Percentiles rank a stretch among this genome's conserved stretches.
phyloP scores from a whole-genome alignment of 2,329 filamentous ascomycete species.

The Xylariaceae sp. region DNA sequence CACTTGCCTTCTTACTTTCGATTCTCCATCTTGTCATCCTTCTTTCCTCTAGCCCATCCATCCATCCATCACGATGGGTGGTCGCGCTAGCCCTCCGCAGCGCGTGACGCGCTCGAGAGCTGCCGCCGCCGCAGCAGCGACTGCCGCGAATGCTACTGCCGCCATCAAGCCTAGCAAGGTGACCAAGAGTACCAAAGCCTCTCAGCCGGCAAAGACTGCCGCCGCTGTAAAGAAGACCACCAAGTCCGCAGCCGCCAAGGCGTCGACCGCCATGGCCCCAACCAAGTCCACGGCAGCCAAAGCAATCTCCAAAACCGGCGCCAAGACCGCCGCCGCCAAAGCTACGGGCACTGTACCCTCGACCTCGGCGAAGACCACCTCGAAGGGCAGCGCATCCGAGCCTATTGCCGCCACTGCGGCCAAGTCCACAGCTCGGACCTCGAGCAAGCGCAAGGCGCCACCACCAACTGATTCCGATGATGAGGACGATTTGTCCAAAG shows the following conservation, averaged over 20 bases:
- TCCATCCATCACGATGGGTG: constrained; percentile 42
- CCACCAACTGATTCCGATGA: constrained; percentile 44
- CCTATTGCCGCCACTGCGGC: not conserved
- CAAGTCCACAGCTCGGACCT: not conserved
- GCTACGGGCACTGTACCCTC: constrained; percentile 27
- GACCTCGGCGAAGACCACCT: constrained; percentile 2
- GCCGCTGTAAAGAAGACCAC: constrained; percentile 1
- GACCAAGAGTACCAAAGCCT: constrained; percentile 30
- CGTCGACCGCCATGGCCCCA: not conserved
- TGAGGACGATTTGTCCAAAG: constrained; percentile 37
- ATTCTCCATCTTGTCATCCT: not conserved
- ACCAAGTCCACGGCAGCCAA: constrained; percentile 18
- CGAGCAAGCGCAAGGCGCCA: constrained; percentile 49
- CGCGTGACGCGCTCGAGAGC: constrained; percentile 51
- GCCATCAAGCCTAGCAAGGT: constrained; percentile 29
- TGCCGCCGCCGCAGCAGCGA: constrained; percentile 34
- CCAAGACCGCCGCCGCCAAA: constrained; percentile 30
- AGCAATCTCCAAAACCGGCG: constrained; percentile 32
- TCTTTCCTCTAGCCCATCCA: not conserved
- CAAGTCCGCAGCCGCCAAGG: constrained; percentile 1
- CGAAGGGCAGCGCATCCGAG: constrained; percentile 12
- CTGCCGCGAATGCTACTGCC: constrained; percentile 36
- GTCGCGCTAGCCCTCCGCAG: constrained; percentile 49
- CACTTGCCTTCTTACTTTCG: not conserved
- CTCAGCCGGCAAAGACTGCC: constrained; percentile 28